A percentile compares a stretch with the other conserved stretches of the same genome.
Conservation (phyloP, 179 eudicot genomes). For the Beta corolliflora region DNA sequence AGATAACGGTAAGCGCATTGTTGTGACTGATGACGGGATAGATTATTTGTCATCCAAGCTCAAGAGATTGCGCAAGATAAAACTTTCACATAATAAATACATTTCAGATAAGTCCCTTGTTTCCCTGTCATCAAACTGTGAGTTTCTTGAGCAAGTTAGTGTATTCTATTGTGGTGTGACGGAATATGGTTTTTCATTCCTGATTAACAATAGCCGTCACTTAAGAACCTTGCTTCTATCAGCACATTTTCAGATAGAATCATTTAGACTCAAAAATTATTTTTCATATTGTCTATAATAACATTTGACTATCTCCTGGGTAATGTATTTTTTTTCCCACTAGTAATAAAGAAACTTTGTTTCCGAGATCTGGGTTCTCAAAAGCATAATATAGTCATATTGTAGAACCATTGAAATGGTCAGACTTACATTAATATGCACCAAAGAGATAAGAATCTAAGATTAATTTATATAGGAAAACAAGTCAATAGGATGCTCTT, state of each 20-base stretch:
- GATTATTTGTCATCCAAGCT: constrained; percentile 30
- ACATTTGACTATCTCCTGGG: no score
- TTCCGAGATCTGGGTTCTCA: no score
- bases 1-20: constrained; percentile 9
- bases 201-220: constrained; percentile 25
- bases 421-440: background rate
- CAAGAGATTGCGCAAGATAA: constrained; percentile 27
- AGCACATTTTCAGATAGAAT: constrained; percentile 10
- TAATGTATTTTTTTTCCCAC: no score
- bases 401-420: background rate
- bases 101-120: constrained; percentile 41
- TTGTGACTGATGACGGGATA: constrained; percentile 37
- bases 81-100: constrained; percentile 26
- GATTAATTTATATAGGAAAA: no score
- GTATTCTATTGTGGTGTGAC: constrained; percentile 21
- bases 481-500: background rate
- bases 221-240: constrained; percentile 24
- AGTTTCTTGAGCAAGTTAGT: constrained; percentile 20
- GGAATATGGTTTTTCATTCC: constrained; percentile 28
- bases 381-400: no score
- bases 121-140: constrained; percentile 36
- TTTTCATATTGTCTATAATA: no score
- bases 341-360: no score
- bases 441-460: background rate
- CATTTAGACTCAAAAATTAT: constrained; percentile 1